Percentiles rank a stretch among this genome's conserved stretches.
Evolutionary conservation across 495 filamentous ascomycete species (phyloP).

Genomic region (Talaromyces wortmannii): DNA sequence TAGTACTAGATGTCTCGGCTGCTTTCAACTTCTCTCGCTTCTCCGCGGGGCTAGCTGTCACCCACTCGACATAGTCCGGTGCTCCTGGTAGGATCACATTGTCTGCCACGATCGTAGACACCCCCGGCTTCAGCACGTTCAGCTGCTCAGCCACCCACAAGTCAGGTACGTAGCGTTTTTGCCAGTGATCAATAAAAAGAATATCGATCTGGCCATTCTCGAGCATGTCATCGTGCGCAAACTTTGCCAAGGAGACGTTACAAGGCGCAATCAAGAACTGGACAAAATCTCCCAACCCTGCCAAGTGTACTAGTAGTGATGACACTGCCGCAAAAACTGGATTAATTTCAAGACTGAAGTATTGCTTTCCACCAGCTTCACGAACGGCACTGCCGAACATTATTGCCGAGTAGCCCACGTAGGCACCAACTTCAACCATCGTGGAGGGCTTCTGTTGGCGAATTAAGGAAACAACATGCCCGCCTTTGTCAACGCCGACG

Average conservation of each 20-base stretch:
- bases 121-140: conserved; percentile 47
- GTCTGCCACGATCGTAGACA: conserved; percentile 58
- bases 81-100: conserved; percentile 71
- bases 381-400: conserved; percentile 59
- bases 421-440: conserved; percentile 77
- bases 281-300: conserved; percentile 61
- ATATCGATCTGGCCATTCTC: conserved; percentile 53
- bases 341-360: conserved; percentile 61
- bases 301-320: conserved; percentile 54
- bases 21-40: conserved; percentile 23
- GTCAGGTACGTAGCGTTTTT: conserved; percentile 61
- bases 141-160: conserved; percentile 66
- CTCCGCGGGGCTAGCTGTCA: conserved; percentile 40
- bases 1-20: neutral
- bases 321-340: conserved; percentile 61
- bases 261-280: conserved; percentile 54
- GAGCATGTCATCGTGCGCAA: conserved; percentile 45
- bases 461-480: conserved; percentile 60
- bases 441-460: conserved; percentile 52
- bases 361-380: conserved; percentile 49
- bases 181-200: conserved; percentile 70
- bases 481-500: conserved; percentile 66
- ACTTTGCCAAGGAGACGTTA: neutral
- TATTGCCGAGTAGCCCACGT: conserved; percentile 73
- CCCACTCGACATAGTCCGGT: conserved; percentile 62